Conservation (phyloP, 768 basidiomycete species). For the Phlegmacium glaucopus region DNA sequence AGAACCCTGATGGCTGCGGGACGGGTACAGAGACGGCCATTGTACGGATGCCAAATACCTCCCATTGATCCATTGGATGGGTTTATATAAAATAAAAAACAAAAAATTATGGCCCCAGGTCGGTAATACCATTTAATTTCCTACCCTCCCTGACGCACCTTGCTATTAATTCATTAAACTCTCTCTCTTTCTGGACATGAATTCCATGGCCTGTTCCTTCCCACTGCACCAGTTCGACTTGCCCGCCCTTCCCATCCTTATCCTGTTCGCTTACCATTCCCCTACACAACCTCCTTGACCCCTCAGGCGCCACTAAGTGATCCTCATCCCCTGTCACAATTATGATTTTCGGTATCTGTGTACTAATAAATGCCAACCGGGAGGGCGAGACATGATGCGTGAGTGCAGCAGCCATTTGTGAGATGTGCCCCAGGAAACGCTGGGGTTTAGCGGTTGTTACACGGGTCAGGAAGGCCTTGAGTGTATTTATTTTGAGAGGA, state of each 20-base stretch:
- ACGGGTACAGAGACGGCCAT: too few species aligned
- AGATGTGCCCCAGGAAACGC: conserved; percentile 55
- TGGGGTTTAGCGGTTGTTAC: conserved; percentile 56
- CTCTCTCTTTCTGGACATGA: conserved; percentile 41
- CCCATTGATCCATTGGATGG: too few species aligned
- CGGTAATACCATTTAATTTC: not conserved
- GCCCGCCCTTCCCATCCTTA: not conserved
- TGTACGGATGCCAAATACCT: too few species aligned
- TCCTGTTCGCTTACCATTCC: not conserved
- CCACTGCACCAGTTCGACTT: conserved; percentile 50
- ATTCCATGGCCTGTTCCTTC: conserved; percentile 63
- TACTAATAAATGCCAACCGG: conserved; percentile 46
- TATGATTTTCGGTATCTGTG: conserved; percentile 58
- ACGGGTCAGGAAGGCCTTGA: conserved; percentile 47
- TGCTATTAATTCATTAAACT: conserved; percentile 58
- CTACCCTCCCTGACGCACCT: conserved; percentile 52
- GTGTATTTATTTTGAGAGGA: too few species aligned
- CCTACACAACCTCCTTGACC: conserved; percentile 52
- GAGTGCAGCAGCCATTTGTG: conserved; percentile 68
- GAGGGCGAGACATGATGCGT: conserved; percentile 57
- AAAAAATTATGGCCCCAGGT: too few species aligned
- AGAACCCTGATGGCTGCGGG: too few species aligned
- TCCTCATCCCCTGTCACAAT: conserved; percentile 72
- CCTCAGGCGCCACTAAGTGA: conserved; percentile 48
- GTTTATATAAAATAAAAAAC: too few species aligned